phyloP scores from a whole-genome alignment of 1,139 yeast species.

The Suhomyces ambrosiae region DNA sequence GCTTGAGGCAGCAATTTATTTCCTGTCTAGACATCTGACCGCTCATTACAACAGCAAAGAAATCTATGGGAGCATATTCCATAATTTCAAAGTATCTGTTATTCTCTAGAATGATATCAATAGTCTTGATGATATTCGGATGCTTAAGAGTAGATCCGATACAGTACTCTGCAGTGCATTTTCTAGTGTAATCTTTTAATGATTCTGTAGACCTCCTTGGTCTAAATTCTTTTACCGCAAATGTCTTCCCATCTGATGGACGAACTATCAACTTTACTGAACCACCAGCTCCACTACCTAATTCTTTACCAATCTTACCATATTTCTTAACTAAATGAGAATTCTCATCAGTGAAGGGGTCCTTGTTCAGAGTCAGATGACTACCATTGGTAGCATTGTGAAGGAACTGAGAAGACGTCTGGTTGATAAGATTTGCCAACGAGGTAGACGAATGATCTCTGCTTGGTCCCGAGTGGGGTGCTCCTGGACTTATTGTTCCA shows the following conservation, averaged over 20 bases:
- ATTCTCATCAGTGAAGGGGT: constrained; percentile 54
- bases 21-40: constrained; percentile 87
- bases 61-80: constrained; percentile 97
- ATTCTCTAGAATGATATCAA: constrained; percentile 87
- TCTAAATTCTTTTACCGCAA: constrained; percentile 96
- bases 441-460: constrained; percentile 45
- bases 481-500: constrained; percentile 4
- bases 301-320: constrained; percentile 83
- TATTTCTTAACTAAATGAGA: constrained; percentile 79
- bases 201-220: constrained; percentile 83
- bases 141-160: constrained; percentile 95
- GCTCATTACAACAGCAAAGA: constrained; percentile 97
- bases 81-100: constrained; percentile 89
- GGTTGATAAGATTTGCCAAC: constrained; percentile 47
- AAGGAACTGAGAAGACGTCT: constrained; percentile 46
- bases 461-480: constrained; percentile 3
- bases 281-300: constrained; percentile 99
- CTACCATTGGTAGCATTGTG: constrained; percentile 37
- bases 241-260: constrained; percentile 77
- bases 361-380: constrained; percentile 29
- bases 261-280: constrained; percentile 85
- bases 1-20: constrained; percentile 87
- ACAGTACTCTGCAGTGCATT: constrained; percentile 96
- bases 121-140: constrained; percentile 89
- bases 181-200: constrained; percentile 87